Percentiles rank a stretch among this genome's conserved stretches.
These are phyloP conservation scores for Talaromyces adpressus DNA, from an alignment of 495 filamentous ascomycete genomes.

Conservation along the genomic window DNA sequence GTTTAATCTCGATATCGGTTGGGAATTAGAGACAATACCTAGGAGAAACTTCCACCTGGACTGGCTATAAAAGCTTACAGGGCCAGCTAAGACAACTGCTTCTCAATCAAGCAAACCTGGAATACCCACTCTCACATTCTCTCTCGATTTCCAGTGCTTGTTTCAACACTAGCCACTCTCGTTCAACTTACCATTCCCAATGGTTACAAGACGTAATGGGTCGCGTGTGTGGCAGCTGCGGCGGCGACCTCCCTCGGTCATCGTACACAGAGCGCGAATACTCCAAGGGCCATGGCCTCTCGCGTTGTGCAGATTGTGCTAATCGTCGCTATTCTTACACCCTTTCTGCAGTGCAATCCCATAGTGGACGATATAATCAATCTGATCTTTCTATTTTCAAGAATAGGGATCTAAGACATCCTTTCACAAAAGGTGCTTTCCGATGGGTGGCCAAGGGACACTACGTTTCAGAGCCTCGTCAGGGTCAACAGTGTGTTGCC, in stretches of 20 bases:
- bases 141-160: too few relatives aligned
- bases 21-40: too few relatives aligned
- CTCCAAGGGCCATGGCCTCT: neutral
- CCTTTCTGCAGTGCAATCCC: neutral
- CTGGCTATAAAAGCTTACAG: too few relatives aligned
- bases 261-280: neutral
- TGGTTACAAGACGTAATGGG: neutral
- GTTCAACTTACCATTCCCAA: neutral
- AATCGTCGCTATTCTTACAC: neutral
- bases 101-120: too few relatives aligned
- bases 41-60: too few relatives aligned
- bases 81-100: too few relatives aligned
- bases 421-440: neutral
- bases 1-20: too few relatives aligned
- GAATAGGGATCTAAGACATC: neutral
- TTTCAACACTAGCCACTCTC: too few relatives aligned
- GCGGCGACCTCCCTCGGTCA: neutral
- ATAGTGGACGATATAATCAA: neutral
- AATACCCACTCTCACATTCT: too few relatives aligned
- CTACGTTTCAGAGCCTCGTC: neutral
- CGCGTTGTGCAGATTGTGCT: neutral
- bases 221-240: neutral
- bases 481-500: neutral
- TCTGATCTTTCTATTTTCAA: neutral
- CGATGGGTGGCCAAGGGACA: neutral